phyloP scores from a whole-genome alignment of 1,139 yeast genomes.

The Lipomyces yarrowii region DNA sequence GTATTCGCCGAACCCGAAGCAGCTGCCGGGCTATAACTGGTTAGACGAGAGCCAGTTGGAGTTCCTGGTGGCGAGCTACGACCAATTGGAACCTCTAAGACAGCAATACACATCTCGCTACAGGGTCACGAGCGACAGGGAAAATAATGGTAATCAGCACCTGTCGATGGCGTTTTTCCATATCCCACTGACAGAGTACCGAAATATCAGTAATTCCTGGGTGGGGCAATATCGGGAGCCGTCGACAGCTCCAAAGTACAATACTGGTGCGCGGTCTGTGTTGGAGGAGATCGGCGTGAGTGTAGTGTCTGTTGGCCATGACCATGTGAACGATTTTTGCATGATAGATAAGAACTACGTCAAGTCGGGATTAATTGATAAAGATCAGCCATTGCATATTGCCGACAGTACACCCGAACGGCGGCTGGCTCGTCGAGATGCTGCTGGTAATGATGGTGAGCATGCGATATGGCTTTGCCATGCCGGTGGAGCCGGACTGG shows the following conservation, averaged over 20 bases:
- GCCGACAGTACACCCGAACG: neutral
- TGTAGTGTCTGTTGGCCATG: conserved; percentile 85
- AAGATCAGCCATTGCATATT: neutral
- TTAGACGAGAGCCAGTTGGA: conserved; percentile 71
- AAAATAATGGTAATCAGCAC: conserved; percentile 43
- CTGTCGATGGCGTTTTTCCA: conserved; percentile 90
- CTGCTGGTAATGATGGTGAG: conserved; percentile 3
- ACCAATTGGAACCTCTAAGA: conserved; percentile 40
- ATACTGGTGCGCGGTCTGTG: conserved; percentile 63
- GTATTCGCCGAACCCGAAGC: conserved; percentile 64
- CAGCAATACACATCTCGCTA: conserved; percentile 11
- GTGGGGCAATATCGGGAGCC: conserved; percentile 71
- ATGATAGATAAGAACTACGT: conserved; percentile 48
- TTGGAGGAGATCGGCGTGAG: conserved; percentile 66
- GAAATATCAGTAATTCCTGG: conserved; percentile 49
- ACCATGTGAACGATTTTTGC: conserved; percentile 92
- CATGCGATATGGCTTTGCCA: conserved; percentile 79
- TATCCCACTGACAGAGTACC: conserved; percentile 85
- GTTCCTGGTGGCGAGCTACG: conserved; percentile 54
- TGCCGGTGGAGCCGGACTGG: conserved; percentile 93
- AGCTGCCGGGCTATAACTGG: conserved; percentile 83
- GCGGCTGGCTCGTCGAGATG: neutral
- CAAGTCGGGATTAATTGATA: conserved; percentile 6
- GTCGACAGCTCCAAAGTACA: conserved; percentile 73
- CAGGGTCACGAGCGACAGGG: conserved; percentile 39